A percentile compares a stretch with the other conserved stretches of the same genome.
phyloP scores from a whole-genome alignment of 495 filamentous ascomycete genomes.

The Aspergillus campestris region DNA sequence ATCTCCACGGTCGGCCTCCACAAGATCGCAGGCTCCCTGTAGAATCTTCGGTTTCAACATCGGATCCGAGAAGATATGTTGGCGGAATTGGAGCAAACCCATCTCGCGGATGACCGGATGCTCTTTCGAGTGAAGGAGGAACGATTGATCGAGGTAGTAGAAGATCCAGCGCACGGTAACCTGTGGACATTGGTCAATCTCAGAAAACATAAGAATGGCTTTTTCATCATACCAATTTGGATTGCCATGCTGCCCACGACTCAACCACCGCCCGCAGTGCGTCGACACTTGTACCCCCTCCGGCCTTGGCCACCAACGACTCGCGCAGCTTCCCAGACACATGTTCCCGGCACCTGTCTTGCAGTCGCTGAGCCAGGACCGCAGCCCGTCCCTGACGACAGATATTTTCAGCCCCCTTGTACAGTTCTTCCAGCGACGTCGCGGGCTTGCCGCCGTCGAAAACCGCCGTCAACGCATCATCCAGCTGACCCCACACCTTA shows the following conservation, averaged over 20 bases:
- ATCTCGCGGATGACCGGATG: slow-evolving; percentile 49
- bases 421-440: slow-evolving; percentile 75
- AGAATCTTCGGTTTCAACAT: slow-evolving; percentile 48
- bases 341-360: slow-evolving; percentile 53
- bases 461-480: slow-evolving; percentile 61
- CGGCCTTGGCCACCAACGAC: slow-evolving; percentile 40
- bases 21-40: slow-evolving; percentile 64
- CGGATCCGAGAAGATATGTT: slow-evolving; percentile 45
- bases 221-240: slow-evolving; percentile 53
- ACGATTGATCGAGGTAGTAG: slow-evolving; percentile 86
- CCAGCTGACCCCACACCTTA: slow-evolving; percentile 60
- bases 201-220: neutral
- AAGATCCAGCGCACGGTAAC: slow-evolving; percentile 75
- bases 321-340: slow-evolving; percentile 49
- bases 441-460: slow-evolving; percentile 54
- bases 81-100: slow-evolving; percentile 50
- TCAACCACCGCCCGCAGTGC: slow-evolving; percentile 55
- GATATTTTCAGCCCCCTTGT: slow-evolving; percentile 81
- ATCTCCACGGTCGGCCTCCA: slow-evolving; percentile 61
- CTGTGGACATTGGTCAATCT: slow-evolving; percentile 27
- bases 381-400: slow-evolving; percentile 67
- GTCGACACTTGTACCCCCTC: slow-evolving; percentile 47
- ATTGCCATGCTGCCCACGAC: slow-evolving; percentile 72
- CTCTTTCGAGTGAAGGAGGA: slow-evolving; percentile 59
- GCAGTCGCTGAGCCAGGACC: slow-evolving; percentile 54